Evolutionary conservation across 495 filamentous ascomycete genomes (phyloP).

Genomic region (Penicillium samsonianum): DNA sequence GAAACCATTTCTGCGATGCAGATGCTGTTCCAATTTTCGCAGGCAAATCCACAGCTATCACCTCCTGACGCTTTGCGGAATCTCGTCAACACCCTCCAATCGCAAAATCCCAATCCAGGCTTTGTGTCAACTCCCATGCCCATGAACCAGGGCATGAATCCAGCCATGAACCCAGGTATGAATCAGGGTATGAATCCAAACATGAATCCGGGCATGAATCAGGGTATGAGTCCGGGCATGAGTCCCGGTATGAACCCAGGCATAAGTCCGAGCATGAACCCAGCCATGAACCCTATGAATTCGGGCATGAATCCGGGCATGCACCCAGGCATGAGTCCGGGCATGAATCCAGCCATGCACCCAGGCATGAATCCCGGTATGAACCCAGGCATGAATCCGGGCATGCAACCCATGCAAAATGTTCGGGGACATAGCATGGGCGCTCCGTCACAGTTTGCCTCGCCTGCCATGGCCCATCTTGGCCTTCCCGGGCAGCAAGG

Average conservation of each 20-base stretch:
- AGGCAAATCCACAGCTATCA: slow-evolving; percentile 55
- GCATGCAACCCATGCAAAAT: slow-evolving; percentile 22
- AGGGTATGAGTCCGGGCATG: not conserved
- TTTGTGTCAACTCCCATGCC: slow-evolving; percentile 34
- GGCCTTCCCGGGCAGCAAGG: slow-evolving; percentile 47
- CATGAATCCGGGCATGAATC: not conserved
- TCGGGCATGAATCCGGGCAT: not conserved
- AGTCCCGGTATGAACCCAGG: not conserved
- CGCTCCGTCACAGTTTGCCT: slow-evolving; percentile 52
- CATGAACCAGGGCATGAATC: slow-evolving; percentile 39
- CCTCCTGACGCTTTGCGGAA: slow-evolving; percentile 63
- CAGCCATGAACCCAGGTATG: slow-evolving; percentile 24
- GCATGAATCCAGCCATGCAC: not conserved
- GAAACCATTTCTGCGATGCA: slow-evolving; percentile 77
- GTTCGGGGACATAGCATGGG: slow-evolving; percentile 36
- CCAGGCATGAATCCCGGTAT: slow-evolving; percentile 9
- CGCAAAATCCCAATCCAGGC: slow-evolving; percentile 33
- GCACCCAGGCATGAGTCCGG: slow-evolving; percentile 3
- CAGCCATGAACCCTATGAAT: slow-evolving; percentile 25
- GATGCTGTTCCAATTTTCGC: slow-evolving; percentile 62
- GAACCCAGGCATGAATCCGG: slow-evolving; percentile 38
- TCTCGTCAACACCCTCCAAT: slow-evolving; percentile 51
- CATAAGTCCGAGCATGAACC: slow-evolving; percentile 36
- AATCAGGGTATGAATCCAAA: not conserved
- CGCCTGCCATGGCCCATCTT: slow-evolving; percentile 53